phyloP scores from a whole-genome alignment of 345 rosid genomes.

The Aurinia saxatilis region DNA sequence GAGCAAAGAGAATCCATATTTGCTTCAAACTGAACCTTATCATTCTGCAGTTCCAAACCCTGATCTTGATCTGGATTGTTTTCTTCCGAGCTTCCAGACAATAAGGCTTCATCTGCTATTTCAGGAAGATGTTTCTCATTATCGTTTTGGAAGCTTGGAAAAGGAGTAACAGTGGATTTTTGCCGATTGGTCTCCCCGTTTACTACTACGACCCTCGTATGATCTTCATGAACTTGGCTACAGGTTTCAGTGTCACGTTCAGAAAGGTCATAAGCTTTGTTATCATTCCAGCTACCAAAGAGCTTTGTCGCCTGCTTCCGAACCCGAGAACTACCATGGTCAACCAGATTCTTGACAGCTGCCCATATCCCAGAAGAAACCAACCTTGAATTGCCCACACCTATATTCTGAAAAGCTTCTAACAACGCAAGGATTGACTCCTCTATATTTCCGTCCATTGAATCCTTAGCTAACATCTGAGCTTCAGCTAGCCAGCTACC shows the following conservation, averaged over 20 bases:
- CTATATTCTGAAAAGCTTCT: constrained; percentile 65
- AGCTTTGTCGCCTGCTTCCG: constrained; percentile 67
- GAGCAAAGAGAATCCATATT: constrained; percentile 16
- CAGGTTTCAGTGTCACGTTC: constrained; percentile 25
- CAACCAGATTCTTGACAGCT: constrained; percentile 60
- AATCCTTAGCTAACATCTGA: constrained; percentile 34
- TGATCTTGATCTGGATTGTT: constrained; percentile 30
- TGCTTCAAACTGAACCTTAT: constrained; percentile 23
- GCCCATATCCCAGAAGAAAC: constrained; percentile 70
- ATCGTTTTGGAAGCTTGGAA: constrained; percentile 27
- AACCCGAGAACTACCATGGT: constrained; percentile 51
- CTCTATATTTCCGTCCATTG: constrained; percentile 50
- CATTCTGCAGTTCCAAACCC: constrained; percentile 32
- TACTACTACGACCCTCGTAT: constrained; percentile 17
- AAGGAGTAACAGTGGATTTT: constrained; percentile 31
- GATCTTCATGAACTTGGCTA: constrained; percentile 19
- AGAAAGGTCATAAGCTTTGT: constrained; percentile 26
- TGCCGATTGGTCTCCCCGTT: constrained; percentile 31
- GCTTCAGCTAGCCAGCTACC: constrained; percentile 76
- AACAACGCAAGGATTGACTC: constrained; percentile 67
- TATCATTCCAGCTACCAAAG: constrained; percentile 52
- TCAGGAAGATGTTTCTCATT: constrained; percentile 32
- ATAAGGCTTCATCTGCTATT: constrained; percentile 29
- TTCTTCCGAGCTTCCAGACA: constrained; percentile 31
- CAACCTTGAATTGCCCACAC: constrained; percentile 51